phyloP scores from a whole-genome alignment of 2,329 filamentous ascomycete genomes.

The Cercospora zeae-maydis region DNA sequence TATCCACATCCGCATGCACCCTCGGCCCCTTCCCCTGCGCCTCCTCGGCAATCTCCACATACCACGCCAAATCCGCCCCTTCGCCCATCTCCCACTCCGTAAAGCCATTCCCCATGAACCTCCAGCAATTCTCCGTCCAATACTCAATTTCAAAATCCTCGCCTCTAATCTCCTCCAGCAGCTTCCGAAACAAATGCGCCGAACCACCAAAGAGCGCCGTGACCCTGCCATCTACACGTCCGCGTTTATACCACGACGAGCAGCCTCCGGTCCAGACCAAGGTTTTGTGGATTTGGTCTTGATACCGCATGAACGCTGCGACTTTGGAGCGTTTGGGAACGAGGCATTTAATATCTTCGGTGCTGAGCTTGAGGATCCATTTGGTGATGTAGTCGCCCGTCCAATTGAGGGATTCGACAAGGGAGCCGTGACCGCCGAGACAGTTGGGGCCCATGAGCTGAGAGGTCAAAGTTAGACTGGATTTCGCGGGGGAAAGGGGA shows the following conservation, averaged over 20 bases:
- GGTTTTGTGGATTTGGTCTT: not conserved
- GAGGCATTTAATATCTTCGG: not conserved
- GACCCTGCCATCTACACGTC: not conserved
- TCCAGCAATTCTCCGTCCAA: not conserved
- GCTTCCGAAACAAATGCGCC: not conserved
- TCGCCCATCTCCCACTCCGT: not conserved
- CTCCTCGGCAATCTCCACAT: not conserved
- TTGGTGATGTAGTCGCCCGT: slow-evolving; percentile 43
- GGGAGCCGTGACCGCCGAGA: slow-evolving; percentile 13
- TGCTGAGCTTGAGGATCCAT: not conserved
- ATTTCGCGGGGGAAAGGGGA: not conserved
- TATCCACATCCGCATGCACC: too few species aligned
- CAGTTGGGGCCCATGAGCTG: slow-evolving; percentile 21
- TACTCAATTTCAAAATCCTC: not conserved
- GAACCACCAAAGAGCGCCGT: not conserved
- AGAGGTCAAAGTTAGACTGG: not conserved
- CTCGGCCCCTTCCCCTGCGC: not conserved
- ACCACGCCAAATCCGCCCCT: not conserved
- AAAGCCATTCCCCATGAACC: not conserved
- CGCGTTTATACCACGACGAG: not conserved
- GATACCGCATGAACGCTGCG: not conserved
- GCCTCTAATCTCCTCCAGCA: not conserved
- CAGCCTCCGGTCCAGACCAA: not conserved
- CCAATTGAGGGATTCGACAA: slow-evolving; percentile 17
- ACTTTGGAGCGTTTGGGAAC: not conserved